Conservation (phyloP, 805 yeast species). For the Candida nemodendra region DNA sequence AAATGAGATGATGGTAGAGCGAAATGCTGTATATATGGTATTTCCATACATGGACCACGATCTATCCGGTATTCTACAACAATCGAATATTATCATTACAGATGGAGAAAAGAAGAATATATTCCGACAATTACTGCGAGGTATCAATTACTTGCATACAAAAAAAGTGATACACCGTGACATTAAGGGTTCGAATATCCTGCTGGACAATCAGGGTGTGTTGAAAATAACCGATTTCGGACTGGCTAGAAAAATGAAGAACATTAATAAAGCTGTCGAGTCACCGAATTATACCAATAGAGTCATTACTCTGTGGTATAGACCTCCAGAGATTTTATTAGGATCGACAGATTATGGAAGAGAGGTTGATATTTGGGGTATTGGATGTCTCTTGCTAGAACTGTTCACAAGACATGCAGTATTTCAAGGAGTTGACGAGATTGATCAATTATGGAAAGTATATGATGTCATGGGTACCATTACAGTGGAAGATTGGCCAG, state of each 20-base stretch:
- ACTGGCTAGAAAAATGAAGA: constrained; percentile 72
- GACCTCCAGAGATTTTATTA: constrained; percentile 90
- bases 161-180: constrained; percentile 75
- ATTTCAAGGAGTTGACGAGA: constrained; percentile 87
- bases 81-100: constrained; percentile 61
- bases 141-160: constrained; percentile 66
- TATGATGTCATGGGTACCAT: constrained; percentile 90
- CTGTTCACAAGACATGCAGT: constrained; percentile 70
- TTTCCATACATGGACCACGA: constrained; percentile 95
- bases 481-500: constrained; percentile 69
- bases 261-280: constrained; percentile 43
- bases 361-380: constrained; percentile 96
- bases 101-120: constrained; percentile 67
- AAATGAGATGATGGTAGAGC: constrained; percentile 86
- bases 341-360: constrained; percentile 90
- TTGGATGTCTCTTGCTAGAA: constrained; percentile 88
- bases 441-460: constrained; percentile 75
- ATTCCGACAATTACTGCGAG: constrained; percentile 63
- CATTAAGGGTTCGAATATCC: constrained; percentile 76
- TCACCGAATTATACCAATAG: constrained; percentile 87
- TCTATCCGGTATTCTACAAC: constrained; percentile 80
- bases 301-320: constrained; percentile 94
- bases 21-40: constrained; percentile 75
- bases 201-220: constrained; percentile 60
- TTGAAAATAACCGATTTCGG: constrained; percentile 82